Percentiles rank a stretch among this genome's conserved stretches.
Evolutionary conservation across 106 monocot genomes (phyloP).

Genomic region (Dioscorea zingiberensis): DNA sequence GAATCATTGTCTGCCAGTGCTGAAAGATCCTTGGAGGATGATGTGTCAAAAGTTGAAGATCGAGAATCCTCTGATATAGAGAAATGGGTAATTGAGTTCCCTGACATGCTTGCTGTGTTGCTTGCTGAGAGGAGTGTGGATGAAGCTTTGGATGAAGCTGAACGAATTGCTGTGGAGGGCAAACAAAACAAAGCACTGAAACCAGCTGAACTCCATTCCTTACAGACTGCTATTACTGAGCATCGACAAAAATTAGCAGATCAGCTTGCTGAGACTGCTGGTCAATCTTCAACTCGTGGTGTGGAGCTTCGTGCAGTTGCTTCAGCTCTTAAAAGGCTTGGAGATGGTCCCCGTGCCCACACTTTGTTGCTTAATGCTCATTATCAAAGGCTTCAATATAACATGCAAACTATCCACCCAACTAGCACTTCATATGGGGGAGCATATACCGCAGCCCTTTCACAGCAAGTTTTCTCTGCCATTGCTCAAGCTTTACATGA

Average conservation of each 20-base stretch:
- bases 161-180: conserved; percentile 49
- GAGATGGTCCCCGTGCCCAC: conserved; percentile 85
- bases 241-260: conserved; percentile 70
- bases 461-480: conserved; percentile 94
- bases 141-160: conserved; percentile 96
- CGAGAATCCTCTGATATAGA: conserved; percentile 74
- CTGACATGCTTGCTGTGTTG: conserved; percentile 88
- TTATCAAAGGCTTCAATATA: conserved; percentile 79
- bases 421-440: conserved; percentile 95
- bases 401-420: conserved; percentile 92
- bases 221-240: conserved; percentile 45
- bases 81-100: conserved; percentile 81
- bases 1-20: conserved; percentile 60
- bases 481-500: conserved; percentile 92
- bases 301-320: conserved; percentile 92
- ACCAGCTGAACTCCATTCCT: conserved; percentile 17
- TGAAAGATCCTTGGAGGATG: conserved; percentile 28
- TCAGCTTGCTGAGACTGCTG: conserved; percentile 95
- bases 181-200: conserved; percentile 44
- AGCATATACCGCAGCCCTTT: conserved; percentile 89
- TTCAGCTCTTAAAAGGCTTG: conserved; percentile 89
- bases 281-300: conserved; percentile 88
- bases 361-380: conserved; percentile 83
- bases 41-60: conserved; percentile 56
- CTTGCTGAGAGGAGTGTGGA: conserved; percentile 94